Evolutionary conservation across 768 basidiomycete species (phyloP).

Genomic region (Mycena vitilis): DNA sequence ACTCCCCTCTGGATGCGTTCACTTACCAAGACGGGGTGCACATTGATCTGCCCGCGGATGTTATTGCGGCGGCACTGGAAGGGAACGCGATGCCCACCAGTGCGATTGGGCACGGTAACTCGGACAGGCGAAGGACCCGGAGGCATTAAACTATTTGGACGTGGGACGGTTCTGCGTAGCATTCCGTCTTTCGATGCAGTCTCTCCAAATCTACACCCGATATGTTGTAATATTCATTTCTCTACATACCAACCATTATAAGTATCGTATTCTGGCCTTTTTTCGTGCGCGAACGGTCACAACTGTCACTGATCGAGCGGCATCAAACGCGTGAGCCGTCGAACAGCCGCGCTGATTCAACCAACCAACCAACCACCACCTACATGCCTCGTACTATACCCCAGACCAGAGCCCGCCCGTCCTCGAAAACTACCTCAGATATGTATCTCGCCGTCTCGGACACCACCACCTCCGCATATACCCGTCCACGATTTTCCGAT

Average conservation of each 20-base stretch:
- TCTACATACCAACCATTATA: neutral
- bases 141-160: slow-evolving; percentile 53
- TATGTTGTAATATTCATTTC: slow-evolving; percentile 38
- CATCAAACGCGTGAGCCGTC: no score
- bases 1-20: slow-evolving; percentile 90
- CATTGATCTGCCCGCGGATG: slow-evolving; percentile 91
- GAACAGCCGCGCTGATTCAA: neutral
- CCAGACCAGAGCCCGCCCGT: slow-evolving; percentile 5
- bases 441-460: slow-evolving; percentile 7
- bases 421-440: slow-evolving; percentile 4
- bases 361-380: neutral
- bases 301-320: no score
- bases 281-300: no score
- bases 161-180: slow-evolving; percentile 2
- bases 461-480: slow-evolving; percentile 50
- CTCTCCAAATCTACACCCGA: slow-evolving; percentile 29
- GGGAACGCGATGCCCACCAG: slow-evolving; percentile 72
- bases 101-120: slow-evolving; percentile 64
- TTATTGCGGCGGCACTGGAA: slow-evolving; percentile 91
- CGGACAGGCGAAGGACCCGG: slow-evolving; percentile 67
- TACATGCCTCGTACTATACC: slow-evolving; percentile 9
- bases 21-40: slow-evolving; percentile 91
- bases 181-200: slow-evolving; percentile 8
- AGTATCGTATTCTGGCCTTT: neutral
- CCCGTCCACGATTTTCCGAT: slow-evolving; percentile 75